phyloP scores from a whole-genome alignment of 176 grass and related monocot genomes.

The Tillandsia fasciculata region DNA sequence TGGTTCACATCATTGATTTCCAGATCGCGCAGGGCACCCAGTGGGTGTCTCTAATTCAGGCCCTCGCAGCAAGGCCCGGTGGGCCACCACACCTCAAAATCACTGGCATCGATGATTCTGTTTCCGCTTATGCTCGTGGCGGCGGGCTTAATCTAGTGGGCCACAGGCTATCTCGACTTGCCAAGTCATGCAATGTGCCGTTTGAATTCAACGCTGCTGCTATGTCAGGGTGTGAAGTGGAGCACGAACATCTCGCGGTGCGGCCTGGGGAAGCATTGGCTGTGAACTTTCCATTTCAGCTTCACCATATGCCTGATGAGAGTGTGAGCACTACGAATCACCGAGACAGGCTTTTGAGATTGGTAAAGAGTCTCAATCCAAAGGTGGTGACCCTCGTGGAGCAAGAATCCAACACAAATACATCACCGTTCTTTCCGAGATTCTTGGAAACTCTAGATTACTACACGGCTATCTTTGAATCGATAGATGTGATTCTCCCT shows the following conservation, averaged over 20 bases:
- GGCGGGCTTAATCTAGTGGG: constrained; percentile 68
- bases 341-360: constrained; percentile 61
- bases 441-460: constrained; percentile 79
- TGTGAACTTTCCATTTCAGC: constrained; percentile 88
- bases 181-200: constrained; percentile 60
- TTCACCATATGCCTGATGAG: constrained; percentile 86
- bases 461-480: constrained; percentile 87
- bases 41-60: constrained; percentile 80
- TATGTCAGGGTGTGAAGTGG: constrained; percentile 37
- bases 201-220: constrained; percentile 59
- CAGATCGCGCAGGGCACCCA: constrained; percentile 82
- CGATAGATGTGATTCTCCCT: constrained; percentile 59
- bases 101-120: constrained; percentile 77
- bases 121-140: constrained; percentile 65
- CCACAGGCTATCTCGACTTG: constrained; percentile 56
- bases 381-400: constrained; percentile 87
- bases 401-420: constrained; percentile 91
- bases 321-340: constrained; percentile 79
- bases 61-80: constrained; percentile 56
- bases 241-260: constrained; percentile 41
- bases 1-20: constrained; percentile 91
- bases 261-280: constrained; percentile 46
- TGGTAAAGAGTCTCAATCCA: constrained; percentile 60
- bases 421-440: constrained; percentile 52
- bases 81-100: constrained; percentile 58